Base-by-base conservation (phyloP, 2,329 filamentous ascomycete genomes). In the Colletotrichum neosansevieriae region DNA sequence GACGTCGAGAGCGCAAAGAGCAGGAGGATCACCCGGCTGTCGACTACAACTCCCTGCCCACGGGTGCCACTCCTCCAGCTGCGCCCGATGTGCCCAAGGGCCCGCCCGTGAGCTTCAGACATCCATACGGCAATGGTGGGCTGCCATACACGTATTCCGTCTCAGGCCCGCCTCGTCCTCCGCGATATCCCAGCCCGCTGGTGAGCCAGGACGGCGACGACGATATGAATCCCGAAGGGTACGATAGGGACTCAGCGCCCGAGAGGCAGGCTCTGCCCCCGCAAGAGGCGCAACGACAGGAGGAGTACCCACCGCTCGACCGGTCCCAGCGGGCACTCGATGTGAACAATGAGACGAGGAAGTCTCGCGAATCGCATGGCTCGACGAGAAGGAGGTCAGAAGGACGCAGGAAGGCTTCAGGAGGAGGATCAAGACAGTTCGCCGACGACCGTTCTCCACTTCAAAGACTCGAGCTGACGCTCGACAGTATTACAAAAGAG, bases 401-500 rank as follows among this genome's bases (percentile, higher is more conserved):
- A 69, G 54, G 73, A 45, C 77, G 79, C 2, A 80, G 77, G 73
- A 81, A 77, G 74, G 75, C 78, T 19, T 81, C 83, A 5, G 66
- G 76, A 47, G 78, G 73, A 58, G 79, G 76, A 71, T 82, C 72
- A 81, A 87, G 83, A 83, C 83, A 85, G 82, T 89, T 92, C 80
- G 92, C 95, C 75, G 86, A 91, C 65, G 92, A 97, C 77, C 89
- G 92, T 74, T 98, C 95, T 71, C 96, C 97, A 59, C 86, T 99
- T 59, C 95, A 99, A 79, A 96, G 91, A 82, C 88, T 99, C 73
- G 95, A 99, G 83, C 89, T 93, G 75, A 96, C 93, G 74, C 86
- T 98, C 75, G 92, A 92, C 79, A 94, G 92, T 80, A 95, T 98
- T 79, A 97, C 92, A 78, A 98, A 98, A 79, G 94, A 98, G 80